Evolutionary conservation across 345 rosid species (phyloP), one percentile per base, ranked within the genome.

Genomic region (Eutrema japonicum): DNA sequence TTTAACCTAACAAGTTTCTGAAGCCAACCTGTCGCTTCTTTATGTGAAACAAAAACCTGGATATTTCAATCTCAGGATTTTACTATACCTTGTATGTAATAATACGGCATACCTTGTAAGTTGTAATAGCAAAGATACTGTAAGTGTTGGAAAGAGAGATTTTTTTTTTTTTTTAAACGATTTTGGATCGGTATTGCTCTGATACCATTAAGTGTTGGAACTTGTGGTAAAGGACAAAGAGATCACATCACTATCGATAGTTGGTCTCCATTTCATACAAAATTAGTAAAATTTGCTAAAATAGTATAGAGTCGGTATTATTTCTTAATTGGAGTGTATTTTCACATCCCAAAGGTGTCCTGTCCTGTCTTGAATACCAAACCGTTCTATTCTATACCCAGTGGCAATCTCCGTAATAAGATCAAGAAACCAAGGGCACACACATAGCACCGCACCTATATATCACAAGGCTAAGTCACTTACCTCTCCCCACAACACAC

Each of bases 401-500:
- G 22, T 67, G 68, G 78, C 73, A 67, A 37, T 68, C 40, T 10
- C 41, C 1, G 68, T 68, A 68, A 66, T 37, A 46, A 49, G 1
- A 33, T 41, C n/a, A 41, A 33, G 1, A 59, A 68, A 18, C 65
- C 48, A 51, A 42, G 68, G 73, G 68, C 41, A 60, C 42, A 51
- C 26, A 4, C n/a, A 32, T 18, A 26, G 14, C 37, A 64, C 3
- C 3, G 33, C 22, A 64, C 43, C 72, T 77, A 70, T 77, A 71
- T 70, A 76, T 70, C 3, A 35, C 43, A 51, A 68, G 51, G 45
- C 33, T 2, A 70, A 48, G 60, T 61, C 32, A n/a, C 46, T 63
- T 55, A 2, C 65, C 56, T 64, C 76, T 48, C 11, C 13, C 27
- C 62, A 71, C 72, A 76, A 47, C 61, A 76, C 59, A 67, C 62